Conservation (phyloP, 2,329 filamentous ascomycete species). For the Ophiostoma fasciatum region DNA sequence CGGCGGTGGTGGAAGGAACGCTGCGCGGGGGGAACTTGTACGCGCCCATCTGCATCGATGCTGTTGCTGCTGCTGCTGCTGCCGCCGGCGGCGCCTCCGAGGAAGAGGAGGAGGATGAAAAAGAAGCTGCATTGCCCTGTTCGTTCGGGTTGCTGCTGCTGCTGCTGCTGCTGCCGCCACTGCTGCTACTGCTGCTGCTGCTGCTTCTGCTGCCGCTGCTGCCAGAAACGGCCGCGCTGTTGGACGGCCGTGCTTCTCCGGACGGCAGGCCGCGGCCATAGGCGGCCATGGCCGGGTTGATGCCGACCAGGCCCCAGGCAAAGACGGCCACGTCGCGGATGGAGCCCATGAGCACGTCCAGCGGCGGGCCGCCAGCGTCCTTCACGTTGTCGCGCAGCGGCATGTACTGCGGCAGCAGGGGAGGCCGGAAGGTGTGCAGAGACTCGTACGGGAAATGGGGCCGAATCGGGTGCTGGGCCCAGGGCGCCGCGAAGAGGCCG, state of each 20-base stretch:
- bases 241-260: constrained; percentile 46
- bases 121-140: no score
- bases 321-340: constrained; percentile 82
- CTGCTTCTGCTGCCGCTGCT: neutral
- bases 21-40: no score
- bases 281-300: constrained; percentile 58
- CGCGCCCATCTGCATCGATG: no score
- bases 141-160: no score
- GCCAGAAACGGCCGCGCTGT: constrained; percentile 12
- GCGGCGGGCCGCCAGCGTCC: constrained; percentile 35
- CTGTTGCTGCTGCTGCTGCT: no score
- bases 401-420: constrained; percentile 28
- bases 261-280: constrained; percentile 46
- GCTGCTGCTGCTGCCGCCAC: neutral
- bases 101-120: no score
- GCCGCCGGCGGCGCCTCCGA: no score
- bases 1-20: no score
- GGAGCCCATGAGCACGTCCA: constrained; percentile 56
- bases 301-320: constrained; percentile 67
- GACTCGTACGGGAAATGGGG: constrained; percentile 28
- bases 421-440: constrained; percentile 28
- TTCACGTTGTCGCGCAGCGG: constrained; percentile 28
- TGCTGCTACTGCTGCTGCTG: neutral
- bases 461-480: constrained; percentile 53
- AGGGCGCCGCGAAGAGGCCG: constrained; percentile 66